A percentile compares a stretch with the other conserved stretches of the same genome.
Evolutionary conservation across 495 filamentous ascomycete genomes (phyloP).

Genomic region (Aspergillus diversus): DNA sequence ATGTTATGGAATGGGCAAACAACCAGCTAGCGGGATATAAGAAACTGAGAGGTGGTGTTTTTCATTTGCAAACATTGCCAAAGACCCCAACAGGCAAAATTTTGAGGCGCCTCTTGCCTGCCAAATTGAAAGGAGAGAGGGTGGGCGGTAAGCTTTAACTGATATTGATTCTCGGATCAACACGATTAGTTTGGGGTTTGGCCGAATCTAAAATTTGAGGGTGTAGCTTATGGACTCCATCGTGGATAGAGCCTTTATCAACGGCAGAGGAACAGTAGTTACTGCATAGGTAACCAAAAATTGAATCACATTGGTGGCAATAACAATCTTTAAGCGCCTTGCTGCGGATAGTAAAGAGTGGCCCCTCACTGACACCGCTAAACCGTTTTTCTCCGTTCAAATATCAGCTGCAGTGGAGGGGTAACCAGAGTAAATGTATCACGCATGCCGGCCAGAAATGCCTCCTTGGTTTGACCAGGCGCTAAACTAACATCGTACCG

Average conservation of each 20-base stretch:
- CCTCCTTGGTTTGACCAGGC: conserved; percentile 2
- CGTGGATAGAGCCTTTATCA: too few relatives aligned
- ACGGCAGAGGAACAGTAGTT: too few relatives aligned
- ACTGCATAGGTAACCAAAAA: too few relatives aligned
- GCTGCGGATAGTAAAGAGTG: neutral
- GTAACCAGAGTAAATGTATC: conserved; percentile 20
- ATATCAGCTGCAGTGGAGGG: conserved; percentile 8
- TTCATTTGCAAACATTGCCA: conserved; percentile 25
- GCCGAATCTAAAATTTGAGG: too few relatives aligned
- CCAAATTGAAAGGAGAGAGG: conserved; percentile 20
- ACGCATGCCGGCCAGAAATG: neutral
- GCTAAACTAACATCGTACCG: conserved; percentile 30
- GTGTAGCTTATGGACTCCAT: too few relatives aligned
- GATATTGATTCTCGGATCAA: neutral
- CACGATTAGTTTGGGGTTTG: too few relatives aligned
- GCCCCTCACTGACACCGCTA: neutral
- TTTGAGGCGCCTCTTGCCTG: conserved; percentile 24
- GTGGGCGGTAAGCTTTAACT: conserved; percentile 12
- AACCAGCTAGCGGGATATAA: conserved; percentile 27
- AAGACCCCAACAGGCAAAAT: conserved; percentile 31
- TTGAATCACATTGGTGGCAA: too few relatives aligned
- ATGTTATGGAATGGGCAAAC: conserved; percentile 25
- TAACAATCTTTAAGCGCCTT: neutral
- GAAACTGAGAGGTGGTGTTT: conserved; percentile 28
- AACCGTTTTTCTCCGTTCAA: conserved; percentile 2